A percentile compares a stretch with the other conserved stretches of the same genome.
These are phyloP conservation scores for Kentomonas sorsogonicus DNA, from an alignment of 208 protist genomes.

Conservation along the genomic window DNA sequence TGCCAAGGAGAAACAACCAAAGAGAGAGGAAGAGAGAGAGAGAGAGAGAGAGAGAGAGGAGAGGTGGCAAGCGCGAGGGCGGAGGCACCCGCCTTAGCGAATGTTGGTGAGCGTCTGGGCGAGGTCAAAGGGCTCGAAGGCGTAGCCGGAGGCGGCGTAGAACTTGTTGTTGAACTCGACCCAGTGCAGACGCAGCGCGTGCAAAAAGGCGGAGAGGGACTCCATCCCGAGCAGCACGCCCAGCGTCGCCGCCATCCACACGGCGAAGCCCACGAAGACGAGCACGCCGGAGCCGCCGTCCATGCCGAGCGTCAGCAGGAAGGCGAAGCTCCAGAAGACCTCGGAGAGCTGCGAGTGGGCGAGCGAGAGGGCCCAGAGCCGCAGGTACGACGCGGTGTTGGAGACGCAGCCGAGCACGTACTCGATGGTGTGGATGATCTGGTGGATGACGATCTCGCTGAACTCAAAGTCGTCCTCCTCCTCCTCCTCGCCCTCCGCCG, in stretches of 20 bases:
- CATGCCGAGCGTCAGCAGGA: slow-evolving; percentile 57
- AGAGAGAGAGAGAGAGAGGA: slow-evolving; percentile 3
- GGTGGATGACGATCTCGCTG: slow-evolving; percentile 94
- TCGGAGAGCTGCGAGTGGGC: slow-evolving; percentile 97
- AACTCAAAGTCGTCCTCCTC: slow-evolving; percentile 88
- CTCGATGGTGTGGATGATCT: slow-evolving; percentile 99
- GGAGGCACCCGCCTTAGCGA: slow-evolving; percentile 1
- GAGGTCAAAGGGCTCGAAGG: slow-evolving; percentile 90
- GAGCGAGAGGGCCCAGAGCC: slow-evolving; percentile 99
- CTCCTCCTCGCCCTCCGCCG: slow-evolving; percentile 29
- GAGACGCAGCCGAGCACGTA: slow-evolving; percentile 98
- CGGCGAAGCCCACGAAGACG: slow-evolving; percentile 89
- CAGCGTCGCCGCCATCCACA: slow-evolving; percentile 95
- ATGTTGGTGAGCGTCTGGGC: slow-evolving; percentile 46
- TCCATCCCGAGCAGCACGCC: slow-evolving; percentile 98
- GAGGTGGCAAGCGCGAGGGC: not conserved
- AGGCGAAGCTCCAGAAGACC: slow-evolving; percentile 88
- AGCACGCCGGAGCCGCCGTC: slow-evolving; percentile 62
- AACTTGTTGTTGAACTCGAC: slow-evolving; percentile 98
- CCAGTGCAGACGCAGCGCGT: slow-evolving; percentile 97
- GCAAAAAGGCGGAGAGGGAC: slow-evolving; percentile 98
- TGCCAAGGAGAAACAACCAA: not conserved
- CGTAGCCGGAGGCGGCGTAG: slow-evolving; percentile 91
- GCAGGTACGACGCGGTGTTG: slow-evolving; percentile 99
- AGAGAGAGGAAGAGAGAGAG: slow-evolving; percentile 4